Base-by-base conservation (phyloP, 805 yeast species). In the Ogataea minuta region DNA sequence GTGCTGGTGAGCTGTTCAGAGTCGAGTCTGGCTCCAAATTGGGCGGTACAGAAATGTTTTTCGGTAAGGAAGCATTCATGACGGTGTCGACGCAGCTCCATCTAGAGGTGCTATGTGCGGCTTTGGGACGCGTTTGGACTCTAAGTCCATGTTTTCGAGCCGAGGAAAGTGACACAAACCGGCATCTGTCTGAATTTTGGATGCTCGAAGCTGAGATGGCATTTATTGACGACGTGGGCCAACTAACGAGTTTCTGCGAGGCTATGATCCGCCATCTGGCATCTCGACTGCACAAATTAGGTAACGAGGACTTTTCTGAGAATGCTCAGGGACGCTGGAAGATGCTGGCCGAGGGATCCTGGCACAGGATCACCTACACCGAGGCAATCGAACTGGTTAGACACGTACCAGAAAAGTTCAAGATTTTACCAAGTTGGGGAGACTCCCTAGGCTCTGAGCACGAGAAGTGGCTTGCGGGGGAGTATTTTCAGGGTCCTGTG, bases 131-230 rank as follows among this genome's bases (percentile, higher is more conserved):
- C 33, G 97, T 84, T 1, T 93, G 95, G 93, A 79, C 95, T 0
- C 56, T 91, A 16, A 71, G 89, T 0, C 99, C 99, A 2, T 87
- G 96, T 42, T 93, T 93, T 59, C 70, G 99, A 47, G 98, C 99
- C 0, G 99, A 93, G 56, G 75, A 75, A 35, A 84, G 95, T 41
- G 90, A 88, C 56, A 93, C 99, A 0, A 85, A 80, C 53, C 72
- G 99, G 36, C 99, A 93, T 60, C 63, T 93, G 43, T 76, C 91
- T 43, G 99, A 93, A 61, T 93, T 93, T 60, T 93, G 97, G 97
- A 90, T 93, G 97, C 63, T 93, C 2, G 99, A 93, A 61, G 95
- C 89, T 0, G 99, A 93, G 58, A 62, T 88, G 14, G 79, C 87
- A 7, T 85, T 84, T 59, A 63, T 84, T 2, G 68, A 70, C 4